These are phyloP conservation scores for Chaetomidium leptoderma DNA, from an alignment of 495 filamentous ascomycete species.

Conservation along the genomic window DNA sequence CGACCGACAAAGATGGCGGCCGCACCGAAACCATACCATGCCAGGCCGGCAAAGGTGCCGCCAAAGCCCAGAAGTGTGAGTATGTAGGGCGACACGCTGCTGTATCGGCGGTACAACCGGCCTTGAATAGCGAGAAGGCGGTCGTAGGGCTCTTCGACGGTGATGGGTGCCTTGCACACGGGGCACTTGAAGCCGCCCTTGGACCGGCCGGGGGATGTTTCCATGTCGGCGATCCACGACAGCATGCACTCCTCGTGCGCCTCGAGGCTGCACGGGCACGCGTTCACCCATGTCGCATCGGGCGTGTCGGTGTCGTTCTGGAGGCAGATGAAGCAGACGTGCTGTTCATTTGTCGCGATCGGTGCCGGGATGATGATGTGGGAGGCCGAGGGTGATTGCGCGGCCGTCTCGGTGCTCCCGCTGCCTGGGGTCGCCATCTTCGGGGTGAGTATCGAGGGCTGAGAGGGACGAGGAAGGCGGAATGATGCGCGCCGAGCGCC, in stretches of 20 bases:
- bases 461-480: no score
- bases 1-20: constrained; percentile 38
- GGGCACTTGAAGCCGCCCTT: constrained; percentile 70
- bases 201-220: constrained; percentile 50
- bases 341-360: constrained; percentile 37
- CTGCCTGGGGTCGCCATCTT: neutral
- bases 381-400: neutral
- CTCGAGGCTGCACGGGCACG: constrained; percentile 82
- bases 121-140: constrained; percentile 58
- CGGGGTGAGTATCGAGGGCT: neutral
- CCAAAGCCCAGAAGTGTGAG: constrained; percentile 52
- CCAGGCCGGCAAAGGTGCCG: constrained; percentile 46
- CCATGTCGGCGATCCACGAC: constrained; percentile 82
- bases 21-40: constrained; percentile 37
- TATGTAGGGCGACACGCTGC: constrained; percentile 54
- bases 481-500: neutral
- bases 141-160: constrained; percentile 67
- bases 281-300: constrained; percentile 71
- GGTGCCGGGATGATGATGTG: constrained; percentile 13
- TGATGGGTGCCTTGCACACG: constrained; percentile 79
- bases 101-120: constrained; percentile 50
- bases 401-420: neutral
- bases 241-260: constrained; percentile 89
- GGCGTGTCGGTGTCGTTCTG: constrained; percentile 65
- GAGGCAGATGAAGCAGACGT: constrained; percentile 92